Percentiles rank a stretch among this genome's conserved stretches.
These are phyloP conservation scores for Wickerhamiella qilinensis DNA, from an alignment of 805 yeast species.

Conservation along the genomic window DNA sequence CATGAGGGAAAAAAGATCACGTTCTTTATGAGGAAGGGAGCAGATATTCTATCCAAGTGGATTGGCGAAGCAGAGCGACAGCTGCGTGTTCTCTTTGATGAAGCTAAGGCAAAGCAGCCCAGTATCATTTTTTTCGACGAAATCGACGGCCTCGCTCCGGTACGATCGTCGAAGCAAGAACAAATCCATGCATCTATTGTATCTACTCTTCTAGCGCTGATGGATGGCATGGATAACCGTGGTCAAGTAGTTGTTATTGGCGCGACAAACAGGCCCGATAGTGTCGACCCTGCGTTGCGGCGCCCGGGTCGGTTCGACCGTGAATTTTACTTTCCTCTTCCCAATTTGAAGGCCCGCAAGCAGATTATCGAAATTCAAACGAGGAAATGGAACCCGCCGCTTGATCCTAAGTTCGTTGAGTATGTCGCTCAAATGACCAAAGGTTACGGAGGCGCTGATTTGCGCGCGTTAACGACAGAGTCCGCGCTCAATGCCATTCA, in stretches of 20 bases:
- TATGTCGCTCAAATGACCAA: slow-evolving; percentile 69
- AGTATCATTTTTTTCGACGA: slow-evolving; percentile 93
- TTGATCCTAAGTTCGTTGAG: slow-evolving; percentile 38
- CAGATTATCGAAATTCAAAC: slow-evolving; percentile 78
- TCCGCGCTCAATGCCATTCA: slow-evolving; percentile 88
- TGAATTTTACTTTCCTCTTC: slow-evolving; percentile 90
- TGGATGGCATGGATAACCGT: slow-evolving; percentile 99
- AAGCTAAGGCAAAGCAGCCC: slow-evolving; percentile 91
- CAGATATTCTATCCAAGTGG: slow-evolving; percentile 94
- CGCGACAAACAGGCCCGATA: slow-evolving; percentile 95
- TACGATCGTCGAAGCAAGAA: slow-evolving; percentile 91
- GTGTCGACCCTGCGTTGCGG: slow-evolving; percentile 94
- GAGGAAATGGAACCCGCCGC: slow-evolving; percentile 69
- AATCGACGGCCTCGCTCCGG: slow-evolving; percentile 97
- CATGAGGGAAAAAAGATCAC: slow-evolving; percentile 75
- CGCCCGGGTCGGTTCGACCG: slow-evolving; percentile 96
- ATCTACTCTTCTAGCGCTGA: slow-evolving; percentile 80
- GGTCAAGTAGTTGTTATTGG: slow-evolving; percentile 98
- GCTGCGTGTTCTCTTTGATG: slow-evolving; percentile 76
- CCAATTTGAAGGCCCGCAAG: slow-evolving; percentile 62
- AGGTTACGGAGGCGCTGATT: slow-evolving; percentile 97
- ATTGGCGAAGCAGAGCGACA: slow-evolving; percentile 98
- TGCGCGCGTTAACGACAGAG: slow-evolving; percentile 87
- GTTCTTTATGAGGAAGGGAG: slow-evolving; percentile 96
- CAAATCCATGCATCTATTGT: slow-evolving; percentile 97